phyloP scores from a whole-genome alignment of 2,329 filamentous ascomycete species.

The Metarhizium anisopliae region DNA sequence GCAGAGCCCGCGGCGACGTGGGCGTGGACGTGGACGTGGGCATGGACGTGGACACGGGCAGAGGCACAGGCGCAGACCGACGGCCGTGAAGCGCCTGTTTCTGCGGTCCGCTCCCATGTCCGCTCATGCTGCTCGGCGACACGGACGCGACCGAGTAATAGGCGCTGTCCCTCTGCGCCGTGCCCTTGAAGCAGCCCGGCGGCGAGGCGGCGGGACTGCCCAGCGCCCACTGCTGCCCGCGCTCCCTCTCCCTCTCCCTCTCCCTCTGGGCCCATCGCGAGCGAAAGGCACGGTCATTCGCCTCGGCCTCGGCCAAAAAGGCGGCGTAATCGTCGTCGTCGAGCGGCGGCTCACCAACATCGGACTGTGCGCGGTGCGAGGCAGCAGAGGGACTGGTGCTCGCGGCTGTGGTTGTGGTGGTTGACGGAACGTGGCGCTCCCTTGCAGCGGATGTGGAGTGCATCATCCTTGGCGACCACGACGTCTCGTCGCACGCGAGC shows the following conservation, averaged over 20 bases:
- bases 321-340: slow-evolving; percentile 13
- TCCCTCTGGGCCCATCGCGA: slow-evolving; percentile 2
- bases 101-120: background rate
- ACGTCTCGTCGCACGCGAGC: background rate
- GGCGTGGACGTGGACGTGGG: background rate
- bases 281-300: slow-evolving; percentile 5
- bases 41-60: background rate
- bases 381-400: too few relatives aligned
- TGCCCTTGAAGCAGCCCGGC: background rate
- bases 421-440: background rate
- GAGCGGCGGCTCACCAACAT: background rate
- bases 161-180: slow-evolving; percentile 7
- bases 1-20: background rate
- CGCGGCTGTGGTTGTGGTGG: background rate
- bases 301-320: slow-evolving; percentile 13
- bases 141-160: slow-evolving; percentile 6
- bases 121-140: slow-evolving; percentile 5
- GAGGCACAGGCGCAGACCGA: background rate
- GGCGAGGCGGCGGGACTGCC: background rate
- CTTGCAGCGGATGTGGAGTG: background rate
- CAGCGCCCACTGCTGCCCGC: background rate
- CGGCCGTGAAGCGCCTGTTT: background rate
- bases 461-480: background rate
- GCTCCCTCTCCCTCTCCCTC: background rate
- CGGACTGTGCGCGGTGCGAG: too few relatives aligned